Conservation (phyloP, 1,139 yeast genomes). For the Geotrichum carabidarum region DNA sequence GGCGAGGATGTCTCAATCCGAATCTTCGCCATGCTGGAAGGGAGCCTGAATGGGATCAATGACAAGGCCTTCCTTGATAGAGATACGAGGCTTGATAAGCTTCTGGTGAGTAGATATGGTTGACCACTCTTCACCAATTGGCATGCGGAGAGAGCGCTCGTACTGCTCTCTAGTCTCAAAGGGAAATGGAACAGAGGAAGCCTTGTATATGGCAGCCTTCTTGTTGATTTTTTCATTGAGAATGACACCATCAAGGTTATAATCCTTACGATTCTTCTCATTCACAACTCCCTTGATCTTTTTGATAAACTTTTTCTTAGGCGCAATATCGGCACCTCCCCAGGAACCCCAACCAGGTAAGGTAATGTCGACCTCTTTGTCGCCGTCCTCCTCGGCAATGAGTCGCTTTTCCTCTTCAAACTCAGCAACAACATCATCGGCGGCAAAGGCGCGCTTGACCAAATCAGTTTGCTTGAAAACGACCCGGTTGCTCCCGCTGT, state of each 20-base stretch:
- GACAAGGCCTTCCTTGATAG: slow-evolving; percentile 81
- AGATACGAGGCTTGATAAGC: slow-evolving; percentile 80
- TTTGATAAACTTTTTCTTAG: slow-evolving; percentile 53
- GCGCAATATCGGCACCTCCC: slow-evolving; percentile 43
- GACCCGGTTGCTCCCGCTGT: slow-evolving; percentile 26
- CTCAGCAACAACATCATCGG: slow-evolving; percentile 84
- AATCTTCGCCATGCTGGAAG: slow-evolving; percentile 38
- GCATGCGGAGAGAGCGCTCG: slow-evolving; percentile 88
- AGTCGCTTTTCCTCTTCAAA: slow-evolving; percentile 69
- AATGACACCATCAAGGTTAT: slow-evolving; percentile 70
- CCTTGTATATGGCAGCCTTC: slow-evolving; percentile 77
- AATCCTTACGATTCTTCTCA: slow-evolving; percentile 71
- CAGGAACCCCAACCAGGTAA: slow-evolving; percentile 83
- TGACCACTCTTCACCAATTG: slow-evolving; percentile 97
- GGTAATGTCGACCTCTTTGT: slow-evolving; percentile 76
- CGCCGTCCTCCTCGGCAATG: slow-evolving; percentile 74
- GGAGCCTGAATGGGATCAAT: slow-evolving; percentile 85
- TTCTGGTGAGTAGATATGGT: slow-evolving; percentile 81
- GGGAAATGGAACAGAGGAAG: slow-evolving; percentile 87
- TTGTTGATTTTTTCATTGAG: slow-evolving; percentile 84
- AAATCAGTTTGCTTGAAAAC: slow-evolving; percentile 76
- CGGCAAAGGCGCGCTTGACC: slow-evolving; percentile 90
- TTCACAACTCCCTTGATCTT: slow-evolving; percentile 66
- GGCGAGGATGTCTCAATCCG: not conserved
- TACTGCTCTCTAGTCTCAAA: slow-evolving; percentile 90